Evolutionary conservation across 202 grass and related monocot genomes (phyloP), one percentile per base, ranked within the genome.

Genomic region (Zoysia matrella): DNA sequence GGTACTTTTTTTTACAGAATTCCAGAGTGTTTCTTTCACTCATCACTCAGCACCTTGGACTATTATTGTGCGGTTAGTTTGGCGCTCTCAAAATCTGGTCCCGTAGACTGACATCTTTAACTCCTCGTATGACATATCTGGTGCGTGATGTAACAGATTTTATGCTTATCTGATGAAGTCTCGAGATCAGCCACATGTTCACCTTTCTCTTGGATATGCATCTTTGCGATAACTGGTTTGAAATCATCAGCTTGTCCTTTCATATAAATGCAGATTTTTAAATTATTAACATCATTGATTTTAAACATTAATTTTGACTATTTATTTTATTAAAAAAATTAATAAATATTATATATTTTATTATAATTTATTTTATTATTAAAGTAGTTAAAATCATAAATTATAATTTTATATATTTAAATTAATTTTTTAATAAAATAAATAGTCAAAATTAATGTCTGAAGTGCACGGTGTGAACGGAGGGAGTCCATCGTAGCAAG

Each of bases 211-310:
- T 80, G 69, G 76, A 50, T 85, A 48, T 56, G 14, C 52, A 61
- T 74, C 63, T 50, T 78, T 78, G 30, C 15, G 71, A 11, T 74
- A 72, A 55, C 47, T 87, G 73, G 56, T 72, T 70, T 43, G 7
- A 72, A 56, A 60, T 22, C 1, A 39, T 16, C 1, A 3, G 44
- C 22, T 3, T 42, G 44, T 73, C 16, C 6, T 56, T 30, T 85
- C 58, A 40, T 16, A 14, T 15, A 47, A 55, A 13, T 11, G 11
- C 67, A 8, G 57, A 85, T 36, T 36, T 36, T 36, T 36, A 36
- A 36, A 36, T 36, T 36, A 36, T 36, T 30, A 30, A 30, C 22
- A 30, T 30, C 22, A 30, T 30, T 30, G 22, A 30, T 30, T 30
- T 30, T 30, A 30, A 30, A 30, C 22, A 30, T 30, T 30, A 30